phyloP scores from a whole-genome alignment of 139 green algal species.

The Volvox reticuliferus region DNA sequence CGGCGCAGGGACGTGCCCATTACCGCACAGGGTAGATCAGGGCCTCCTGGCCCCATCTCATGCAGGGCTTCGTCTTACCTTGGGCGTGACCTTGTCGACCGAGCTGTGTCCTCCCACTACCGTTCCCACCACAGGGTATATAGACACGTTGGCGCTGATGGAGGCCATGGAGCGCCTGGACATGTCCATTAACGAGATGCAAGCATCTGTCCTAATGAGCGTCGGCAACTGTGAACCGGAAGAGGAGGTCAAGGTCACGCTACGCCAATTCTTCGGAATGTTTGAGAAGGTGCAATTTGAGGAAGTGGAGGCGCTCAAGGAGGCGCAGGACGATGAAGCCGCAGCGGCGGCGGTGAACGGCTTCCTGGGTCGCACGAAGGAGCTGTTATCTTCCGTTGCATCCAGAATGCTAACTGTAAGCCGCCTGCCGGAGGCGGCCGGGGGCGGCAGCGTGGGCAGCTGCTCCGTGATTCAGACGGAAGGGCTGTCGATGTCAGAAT shows the following conservation, averaged over 20 bases:
- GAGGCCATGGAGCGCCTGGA: slow-evolving; percentile 43
- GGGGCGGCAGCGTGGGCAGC: too few species aligned
- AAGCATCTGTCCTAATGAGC: slow-evolving; percentile 18
- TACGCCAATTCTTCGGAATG: slow-evolving; percentile 45
- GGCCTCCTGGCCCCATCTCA: too few species aligned
- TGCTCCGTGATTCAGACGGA: too few species aligned
- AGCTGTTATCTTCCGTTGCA: not conserved
- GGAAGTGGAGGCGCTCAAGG: slow-evolving; percentile 11
- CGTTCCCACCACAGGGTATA: slow-evolving; percentile 26
- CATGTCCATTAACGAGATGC: slow-evolving; percentile 46
- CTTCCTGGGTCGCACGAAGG: not conserved
- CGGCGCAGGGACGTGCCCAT: too few species aligned
- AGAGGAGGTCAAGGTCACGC: slow-evolving; percentile 33
- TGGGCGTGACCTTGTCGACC: too few species aligned
- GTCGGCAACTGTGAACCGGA: not conserved
- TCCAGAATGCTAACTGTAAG: too few species aligned
- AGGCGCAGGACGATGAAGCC: not conserved
- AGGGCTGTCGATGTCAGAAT: too few species aligned
- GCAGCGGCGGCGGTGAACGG: not conserved
- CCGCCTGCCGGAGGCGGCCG: too few species aligned
- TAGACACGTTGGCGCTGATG: slow-evolving; percentile 25
- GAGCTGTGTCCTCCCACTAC: not conserved
- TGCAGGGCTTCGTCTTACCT: too few species aligned
- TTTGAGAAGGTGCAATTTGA: slow-evolving; percentile 18
- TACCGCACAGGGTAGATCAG: too few species aligned